Conservation (phyloP, 441 rosid species). For the Erysimum cheiri region DNA sequence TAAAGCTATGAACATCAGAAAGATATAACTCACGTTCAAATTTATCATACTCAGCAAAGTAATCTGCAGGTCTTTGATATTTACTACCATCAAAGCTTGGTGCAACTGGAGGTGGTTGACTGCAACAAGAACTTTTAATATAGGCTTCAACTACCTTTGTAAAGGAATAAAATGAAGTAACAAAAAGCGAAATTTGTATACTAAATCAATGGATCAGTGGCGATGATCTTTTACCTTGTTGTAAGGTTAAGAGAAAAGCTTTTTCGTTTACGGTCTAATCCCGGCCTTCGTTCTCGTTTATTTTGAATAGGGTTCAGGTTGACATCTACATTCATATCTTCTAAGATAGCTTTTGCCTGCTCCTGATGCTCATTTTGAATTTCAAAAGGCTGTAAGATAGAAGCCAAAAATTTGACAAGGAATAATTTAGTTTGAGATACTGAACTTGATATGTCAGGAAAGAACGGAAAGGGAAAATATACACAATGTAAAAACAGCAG, state of each 20-base stretch:
- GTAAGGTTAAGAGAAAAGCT: conserved; percentile 72
- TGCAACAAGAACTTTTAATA: conserved; percentile 36
- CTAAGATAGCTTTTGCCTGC: conserved; percentile 57
- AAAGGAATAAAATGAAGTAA: conserved; percentile 11
- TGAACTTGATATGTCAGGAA: neutral
- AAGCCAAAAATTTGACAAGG: conserved; percentile 4
- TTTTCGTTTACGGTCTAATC: conserved; percentile 63
- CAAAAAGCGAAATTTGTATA: conserved; percentile 10
- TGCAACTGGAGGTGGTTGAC: conserved; percentile 51
- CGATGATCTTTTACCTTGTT: conserved; percentile 53
- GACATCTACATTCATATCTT: conserved; percentile 36
- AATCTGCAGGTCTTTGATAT: conserved; percentile 70
- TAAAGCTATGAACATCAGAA: conserved; percentile 26
- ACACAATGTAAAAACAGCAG: no score
- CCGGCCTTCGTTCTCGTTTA: conserved; percentile 72
- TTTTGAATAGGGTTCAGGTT: conserved; percentile 44
- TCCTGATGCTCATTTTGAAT: conserved; percentile 56
- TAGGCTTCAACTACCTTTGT: conserved; percentile 12
- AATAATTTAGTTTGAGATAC: conserved; percentile 20
- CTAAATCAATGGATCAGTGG: neutral
- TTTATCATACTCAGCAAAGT: conserved; percentile 68
- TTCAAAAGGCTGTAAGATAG: conserved; percentile 58
- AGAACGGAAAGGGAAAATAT: neutral
- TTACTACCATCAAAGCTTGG: conserved; percentile 64
- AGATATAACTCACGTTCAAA: conserved; percentile 56